These are phyloP conservation scores for Ceratobasidium sp. DNA, from an alignment of 1,284 basidiomycete genomes.

Conservation along the genomic window DNA sequence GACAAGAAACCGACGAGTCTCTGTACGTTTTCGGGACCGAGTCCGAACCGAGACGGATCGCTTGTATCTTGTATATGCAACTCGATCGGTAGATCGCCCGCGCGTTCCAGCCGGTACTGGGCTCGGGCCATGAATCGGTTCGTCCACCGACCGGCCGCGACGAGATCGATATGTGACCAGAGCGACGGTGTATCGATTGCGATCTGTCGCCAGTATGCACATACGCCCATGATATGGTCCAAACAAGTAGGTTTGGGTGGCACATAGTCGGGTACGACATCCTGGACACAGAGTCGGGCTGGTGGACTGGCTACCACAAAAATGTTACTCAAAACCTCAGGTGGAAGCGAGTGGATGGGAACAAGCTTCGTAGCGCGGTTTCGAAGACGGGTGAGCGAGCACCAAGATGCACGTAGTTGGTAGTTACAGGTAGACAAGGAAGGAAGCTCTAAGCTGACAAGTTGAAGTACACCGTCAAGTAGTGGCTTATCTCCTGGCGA, in stretches of 20 bases:
- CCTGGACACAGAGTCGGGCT: not conserved
- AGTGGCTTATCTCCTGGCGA: not conserved
- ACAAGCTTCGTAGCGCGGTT: conserved; percentile 15
- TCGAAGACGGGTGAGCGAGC: conserved; percentile 15
- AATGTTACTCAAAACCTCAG: conserved; percentile 4
- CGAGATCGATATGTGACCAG: conserved; percentile 27
- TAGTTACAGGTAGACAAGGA: not conserved
- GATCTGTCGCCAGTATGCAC: conserved; percentile 15
- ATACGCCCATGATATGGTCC: not conserved
- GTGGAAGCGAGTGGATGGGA: not conserved
- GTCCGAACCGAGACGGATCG: not conserved
- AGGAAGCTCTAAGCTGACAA: not conserved
- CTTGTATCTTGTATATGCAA: not conserved
- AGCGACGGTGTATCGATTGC: not conserved
- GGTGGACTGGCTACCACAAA: not conserved
- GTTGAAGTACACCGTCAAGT: not conserved
- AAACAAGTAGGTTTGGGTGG: not conserved
- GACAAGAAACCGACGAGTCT: not conserved
- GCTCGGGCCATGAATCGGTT: not conserved
- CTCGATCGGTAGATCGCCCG: not conserved
- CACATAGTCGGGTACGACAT: not conserved
- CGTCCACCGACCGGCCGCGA: not conserved
- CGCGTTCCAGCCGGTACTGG: not conserved
- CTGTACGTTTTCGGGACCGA: not conserved
- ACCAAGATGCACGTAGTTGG: not conserved